phyloP scores from a whole-genome alignment of 768 basidiomycete genomes.

The Suillus subalutaceus region DNA sequence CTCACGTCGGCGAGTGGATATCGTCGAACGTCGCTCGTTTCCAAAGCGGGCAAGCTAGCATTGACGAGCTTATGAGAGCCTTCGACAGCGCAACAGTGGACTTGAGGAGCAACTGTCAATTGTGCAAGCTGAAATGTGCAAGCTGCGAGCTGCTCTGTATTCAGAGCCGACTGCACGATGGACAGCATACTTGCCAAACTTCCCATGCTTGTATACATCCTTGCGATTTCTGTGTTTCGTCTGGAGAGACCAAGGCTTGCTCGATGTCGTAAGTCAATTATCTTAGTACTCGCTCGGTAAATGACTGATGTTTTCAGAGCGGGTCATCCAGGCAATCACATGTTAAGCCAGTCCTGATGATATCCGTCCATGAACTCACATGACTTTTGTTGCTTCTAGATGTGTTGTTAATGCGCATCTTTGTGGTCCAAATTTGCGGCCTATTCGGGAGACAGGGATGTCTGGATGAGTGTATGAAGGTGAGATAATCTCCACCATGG shows the following conservation, averaged over 20 bases:
- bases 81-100: slow-evolving; percentile 50
- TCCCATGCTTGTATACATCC: slow-evolving; percentile 46
- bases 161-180: slow-evolving; percentile 46
- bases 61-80: slow-evolving; percentile 47
- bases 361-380: neutral
- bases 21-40: slow-evolving; percentile 51
- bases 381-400: slow-evolving; percentile 32
- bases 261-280: slow-evolving; percentile 46
- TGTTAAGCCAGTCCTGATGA: slow-evolving; percentile 35
- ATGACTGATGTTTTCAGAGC: slow-evolving; percentile 41
- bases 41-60: slow-evolving; percentile 42
- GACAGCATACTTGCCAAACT: slow-evolving; percentile 52
- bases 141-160: slow-evolving; percentile 54
- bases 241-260: slow-evolving; percentile 38
- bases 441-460: slow-evolving; percentile 53
- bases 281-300: neutral
- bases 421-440: slow-evolving; percentile 54
- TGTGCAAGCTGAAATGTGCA: slow-evolving; percentile 52
- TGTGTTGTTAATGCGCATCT: slow-evolving; percentile 54
- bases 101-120: slow-evolving; percentile 45
- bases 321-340: slow-evolving; percentile 57
- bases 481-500: slow-evolving; percentile 20
- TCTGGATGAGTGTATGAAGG: slow-evolving; percentile 53
- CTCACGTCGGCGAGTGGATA: slow-evolving; percentile 56
- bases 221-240: slow-evolving; percentile 47